Evolutionary conservation across 331 rosid species (phyloP).

Genomic region (Malus hybrid): DNA sequence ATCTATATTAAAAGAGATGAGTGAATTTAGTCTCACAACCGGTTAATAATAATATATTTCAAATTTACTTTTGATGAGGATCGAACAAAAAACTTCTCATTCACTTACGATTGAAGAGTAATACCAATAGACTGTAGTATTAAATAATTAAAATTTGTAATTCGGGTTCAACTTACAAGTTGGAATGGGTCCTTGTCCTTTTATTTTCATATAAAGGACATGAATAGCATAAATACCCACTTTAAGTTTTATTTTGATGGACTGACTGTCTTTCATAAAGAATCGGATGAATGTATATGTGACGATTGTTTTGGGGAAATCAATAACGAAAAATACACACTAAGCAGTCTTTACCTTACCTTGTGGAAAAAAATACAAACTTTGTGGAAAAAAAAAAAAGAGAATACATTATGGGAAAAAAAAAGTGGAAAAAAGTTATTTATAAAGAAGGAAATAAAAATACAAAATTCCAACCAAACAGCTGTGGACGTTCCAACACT

Average conservation of each 20-base stretch:
- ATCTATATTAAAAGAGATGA: rapidly evolving
- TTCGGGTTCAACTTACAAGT: too few relatives aligned
- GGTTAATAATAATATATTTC: too few relatives aligned
- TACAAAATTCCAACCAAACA: neutral
- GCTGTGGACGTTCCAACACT: neutral
- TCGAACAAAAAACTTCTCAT: rapidly evolving
- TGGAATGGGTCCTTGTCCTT: too few relatives aligned
- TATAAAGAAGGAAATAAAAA: neutral
- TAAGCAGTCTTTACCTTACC: neutral
- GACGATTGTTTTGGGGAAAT: neutral
- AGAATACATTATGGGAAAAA: neutral
- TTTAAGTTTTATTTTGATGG: too few relatives aligned
- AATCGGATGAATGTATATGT: neutral
- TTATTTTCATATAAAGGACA: neutral
- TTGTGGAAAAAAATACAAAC: too few relatives aligned
- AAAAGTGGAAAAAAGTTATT: neutral
- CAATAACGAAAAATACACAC: too few relatives aligned
- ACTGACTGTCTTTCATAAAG: neutral
- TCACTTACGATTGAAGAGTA: rapidly evolving
- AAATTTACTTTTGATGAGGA: too few relatives aligned
- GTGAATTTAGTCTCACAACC: too few relatives aligned
- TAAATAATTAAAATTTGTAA: too few relatives aligned
- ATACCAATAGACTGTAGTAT: too few relatives aligned
- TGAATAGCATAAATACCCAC: neutral
- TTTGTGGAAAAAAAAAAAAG: too few relatives aligned